Evolutionary conservation across 768 basidiomycete genomes (phyloP).

Genomic region (Tylopilus subfusipes): DNA sequence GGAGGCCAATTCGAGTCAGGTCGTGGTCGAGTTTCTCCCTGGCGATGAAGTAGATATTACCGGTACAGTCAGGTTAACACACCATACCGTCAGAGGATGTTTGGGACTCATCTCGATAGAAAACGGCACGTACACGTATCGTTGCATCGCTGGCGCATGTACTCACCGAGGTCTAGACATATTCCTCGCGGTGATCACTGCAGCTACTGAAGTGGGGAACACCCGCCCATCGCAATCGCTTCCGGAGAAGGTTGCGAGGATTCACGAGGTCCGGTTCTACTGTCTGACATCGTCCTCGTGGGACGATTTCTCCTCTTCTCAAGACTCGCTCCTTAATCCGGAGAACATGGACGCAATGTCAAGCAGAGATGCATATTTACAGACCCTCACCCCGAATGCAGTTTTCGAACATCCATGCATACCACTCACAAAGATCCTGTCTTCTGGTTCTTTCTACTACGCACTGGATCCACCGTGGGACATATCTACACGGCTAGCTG

Average conservation of each 20-base stretch:
- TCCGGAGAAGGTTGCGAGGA: slow-evolving; percentile 71
- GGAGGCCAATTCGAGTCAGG: slow-evolving; percentile 49
- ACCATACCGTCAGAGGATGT: slow-evolving; percentile 74
- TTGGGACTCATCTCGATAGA: slow-evolving; percentile 76
- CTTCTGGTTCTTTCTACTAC: slow-evolving; percentile 92
- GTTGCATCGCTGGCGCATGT: background rate
- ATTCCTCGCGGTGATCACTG: slow-evolving; percentile 80
- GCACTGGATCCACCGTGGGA: slow-evolving; percentile 84
- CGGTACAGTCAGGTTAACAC: slow-evolving; percentile 64
- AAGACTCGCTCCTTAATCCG: slow-evolving; percentile 52
- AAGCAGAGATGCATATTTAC: slow-evolving; percentile 44
- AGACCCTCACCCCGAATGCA: slow-evolving; percentile 38
- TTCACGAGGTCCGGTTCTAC: slow-evolving; percentile 88
- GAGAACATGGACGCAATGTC: slow-evolving; percentile 49
- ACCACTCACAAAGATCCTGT: slow-evolving; percentile 86
- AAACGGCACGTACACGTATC: slow-evolving; percentile 45
- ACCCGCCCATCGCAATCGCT: slow-evolving; percentile 54
- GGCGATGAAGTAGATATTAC: slow-evolving; percentile 67
- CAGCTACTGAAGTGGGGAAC: slow-evolving; percentile 72
- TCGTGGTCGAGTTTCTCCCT: slow-evolving; percentile 82
- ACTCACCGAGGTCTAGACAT: slow-evolving; percentile 49
- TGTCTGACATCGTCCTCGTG: slow-evolving; percentile 79
- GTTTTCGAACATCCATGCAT: slow-evolving; percentile 87
- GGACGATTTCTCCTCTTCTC: slow-evolving; percentile 65
- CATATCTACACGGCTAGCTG: slow-evolving; percentile 76